These are phyloP conservation scores for Bidens hawaiensis DNA, from an alignment of 140 eudicot genomes.

Conservation along the genomic window DNA sequence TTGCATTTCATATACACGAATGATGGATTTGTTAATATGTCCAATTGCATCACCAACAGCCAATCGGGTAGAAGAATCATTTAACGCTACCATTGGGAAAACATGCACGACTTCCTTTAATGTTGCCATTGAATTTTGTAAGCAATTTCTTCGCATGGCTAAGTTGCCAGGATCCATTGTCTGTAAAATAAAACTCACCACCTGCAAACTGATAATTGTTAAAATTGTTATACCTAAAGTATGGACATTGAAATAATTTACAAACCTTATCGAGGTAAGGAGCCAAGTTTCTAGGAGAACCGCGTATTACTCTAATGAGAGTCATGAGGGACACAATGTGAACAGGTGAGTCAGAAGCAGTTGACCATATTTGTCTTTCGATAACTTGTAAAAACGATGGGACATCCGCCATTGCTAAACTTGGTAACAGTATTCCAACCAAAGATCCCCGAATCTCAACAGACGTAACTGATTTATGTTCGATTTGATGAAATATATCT, in stretches of 20 bases:
- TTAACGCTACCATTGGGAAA: slow-evolving; percentile 87
- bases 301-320: slow-evolving; percentile 77
- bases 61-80: slow-evolving; percentile 70
- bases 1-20: slow-evolving; percentile 87
- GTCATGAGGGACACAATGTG: slow-evolving; percentile 80
- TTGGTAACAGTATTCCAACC: slow-evolving; percentile 83
- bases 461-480: slow-evolving; percentile 55
- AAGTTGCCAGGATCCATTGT: slow-evolving; percentile 92
- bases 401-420: slow-evolving; percentile 92
- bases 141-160: slow-evolving; percentile 83
- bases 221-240: slow-evolving; percentile 24
- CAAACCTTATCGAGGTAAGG: slow-evolving; percentile 90
- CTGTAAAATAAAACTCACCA: slow-evolving; percentile 77
- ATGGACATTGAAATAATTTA: slow-evolving; percentile 16
- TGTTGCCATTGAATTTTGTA: slow-evolving; percentile 72
- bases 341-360: slow-evolving; percentile 99
- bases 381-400: slow-evolving; percentile 72
- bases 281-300: slow-evolving; percentile 89
- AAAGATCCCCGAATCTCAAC: slow-evolving; percentile 64
- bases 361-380: slow-evolving; percentile 93
- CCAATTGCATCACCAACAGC: slow-evolving; percentile 98
- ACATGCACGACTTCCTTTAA: slow-evolving; percentile 76
- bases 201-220: slow-evolving; percentile 92
- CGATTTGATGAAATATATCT: slow-evolving; percentile 86
- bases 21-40: slow-evolving; percentile 57